These are phyloP conservation scores for Brassica juncea DNA, from an alignment of 345 rosid genomes.

Conservation along the genomic window DNA sequence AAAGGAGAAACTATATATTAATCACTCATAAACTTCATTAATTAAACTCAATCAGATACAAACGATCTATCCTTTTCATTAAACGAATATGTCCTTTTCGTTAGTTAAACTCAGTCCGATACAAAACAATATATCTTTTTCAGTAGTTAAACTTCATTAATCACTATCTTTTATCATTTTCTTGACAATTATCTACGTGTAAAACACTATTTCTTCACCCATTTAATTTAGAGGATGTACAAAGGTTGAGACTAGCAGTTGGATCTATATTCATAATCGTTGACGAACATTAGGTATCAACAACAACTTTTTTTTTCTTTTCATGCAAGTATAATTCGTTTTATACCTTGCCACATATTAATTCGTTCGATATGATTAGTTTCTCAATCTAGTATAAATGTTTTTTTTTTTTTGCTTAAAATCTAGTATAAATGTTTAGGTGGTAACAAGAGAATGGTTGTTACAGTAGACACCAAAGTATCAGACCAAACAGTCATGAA, in stretches of 20 bases:
- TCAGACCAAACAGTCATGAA: slow-evolving; percentile 29
- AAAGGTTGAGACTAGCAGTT: slow-evolving; percentile 24
- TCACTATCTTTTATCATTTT: not conserved
- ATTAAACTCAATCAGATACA: too few relatives aligned
- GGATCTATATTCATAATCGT: not conserved
- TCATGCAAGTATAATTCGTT: not conserved
- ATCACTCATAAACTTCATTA: not conserved
- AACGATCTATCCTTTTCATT: not conserved
- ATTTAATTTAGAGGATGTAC: slow-evolving; percentile 1
- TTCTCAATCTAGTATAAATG: slow-evolving; percentile 13
- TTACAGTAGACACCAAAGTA: slow-evolving; percentile 20
- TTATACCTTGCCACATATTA: not conserved
- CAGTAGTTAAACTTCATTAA: not conserved
- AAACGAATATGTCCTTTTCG: too few relatives aligned
- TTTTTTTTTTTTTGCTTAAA: not conserved
- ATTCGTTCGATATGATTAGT: not conserved
- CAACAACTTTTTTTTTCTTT: not conserved
- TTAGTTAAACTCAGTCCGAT: not conserved
- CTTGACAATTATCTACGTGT: not conserved
- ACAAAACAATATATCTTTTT: not conserved
- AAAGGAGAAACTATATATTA: not conserved
- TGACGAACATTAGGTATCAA: slow-evolving; percentile 28
- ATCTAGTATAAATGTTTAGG: slow-evolving; percentile 4
- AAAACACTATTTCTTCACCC: not conserved
- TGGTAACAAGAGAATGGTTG: slow-evolving; percentile 29